Evolutionary conservation across 1,284 basidiomycete species (phyloP), one percentile per base, ranked within the genome.

Genomic region (Termitomyces sp.): DNA sequence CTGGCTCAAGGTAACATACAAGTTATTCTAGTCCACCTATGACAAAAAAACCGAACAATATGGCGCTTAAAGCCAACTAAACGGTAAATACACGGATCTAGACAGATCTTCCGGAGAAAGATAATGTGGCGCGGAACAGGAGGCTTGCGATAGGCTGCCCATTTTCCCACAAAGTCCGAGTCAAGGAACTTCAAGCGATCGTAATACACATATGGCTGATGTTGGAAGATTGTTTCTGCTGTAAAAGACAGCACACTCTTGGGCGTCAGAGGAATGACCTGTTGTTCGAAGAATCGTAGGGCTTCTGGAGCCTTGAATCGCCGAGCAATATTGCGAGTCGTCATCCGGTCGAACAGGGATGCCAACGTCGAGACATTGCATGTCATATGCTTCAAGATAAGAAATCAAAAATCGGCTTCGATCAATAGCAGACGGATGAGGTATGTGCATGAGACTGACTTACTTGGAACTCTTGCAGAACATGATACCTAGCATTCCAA

Each of bases 301-400:
- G 68, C 68, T 38, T 67, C 49, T 2, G 48, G 38, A 6, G 66
- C 67, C 1, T 64, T 67, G 39, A 68, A 68, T 2, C 66, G 63
- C 5, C 40, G 42, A 0, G 48, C 7, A 3, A 67, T 44, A 8
- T 64, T 39, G 5, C 61, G 55, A 6, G 62, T 66, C 0, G 59
- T 61, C 63, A 41, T 24, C 12, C 40, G 21, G 13, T 41, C 39
- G 24, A 41, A 43, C 41, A 43, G 41, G 41, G 41, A 24, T 28
- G 40, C 40, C 12, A 41, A 6, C 44, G 42, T 54, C 4, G 52
- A 45, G 26, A 41, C 45, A 15, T 15, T 31, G 7, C 46, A 46
- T 1, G 52, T 50, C 17, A 62, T 41, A 53, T 62, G 52, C 67
- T 67, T 24, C 3, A n/a, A 24, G 17, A 45, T 33, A 33, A 19